These are phyloP conservation scores for Radiomyces spectabilis DNA, from an alignment of 192 early-diverging fungal genomes.

Conservation along the genomic window DNA sequence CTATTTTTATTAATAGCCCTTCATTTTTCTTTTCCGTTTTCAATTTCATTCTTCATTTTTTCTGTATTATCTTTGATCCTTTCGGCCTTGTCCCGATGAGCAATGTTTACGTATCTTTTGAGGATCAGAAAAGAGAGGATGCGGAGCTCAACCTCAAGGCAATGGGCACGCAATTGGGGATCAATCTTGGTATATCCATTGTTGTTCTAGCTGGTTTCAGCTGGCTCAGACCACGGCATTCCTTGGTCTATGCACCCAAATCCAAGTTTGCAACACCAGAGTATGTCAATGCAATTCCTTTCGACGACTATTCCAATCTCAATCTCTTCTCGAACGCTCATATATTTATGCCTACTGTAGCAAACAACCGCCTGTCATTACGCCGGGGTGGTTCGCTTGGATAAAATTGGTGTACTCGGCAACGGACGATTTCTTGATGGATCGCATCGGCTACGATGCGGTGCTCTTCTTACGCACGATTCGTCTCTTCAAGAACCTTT, in stretches of 20 bases:
- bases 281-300: not conserved
- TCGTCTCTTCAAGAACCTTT: conserved; percentile 44
- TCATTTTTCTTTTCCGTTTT: no score
- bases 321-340: no score
- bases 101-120: conserved; percentile 14
- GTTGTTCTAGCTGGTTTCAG: conserved; percentile 49
- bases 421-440: conserved; percentile 49
- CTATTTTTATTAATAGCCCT: no score
- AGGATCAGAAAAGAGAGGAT: conserved; percentile 21
- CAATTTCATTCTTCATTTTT: no score
- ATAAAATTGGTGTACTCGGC: conserved; percentile 47
- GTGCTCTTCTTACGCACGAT: conserved; percentile 63
- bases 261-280: conserved; percentile 12
- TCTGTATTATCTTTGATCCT: no score
- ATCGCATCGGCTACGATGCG: conserved; percentile 63
- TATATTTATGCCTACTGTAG: conserved; percentile 13
- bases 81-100: no score
- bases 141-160: conserved; percentile 35
- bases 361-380: conserved; percentile 53
- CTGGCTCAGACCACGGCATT: conserved; percentile 40
- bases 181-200: conserved; percentile 49
- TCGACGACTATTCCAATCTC: no score
- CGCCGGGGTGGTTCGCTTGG: conserved; percentile 57
- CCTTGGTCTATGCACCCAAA: conserved; percentile 41
- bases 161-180: conserved; percentile 50